Evolutionary conservation across 768 basidiomycete genomes (phyloP).

Genomic region (Tricholoma saponaceum): DNA sequence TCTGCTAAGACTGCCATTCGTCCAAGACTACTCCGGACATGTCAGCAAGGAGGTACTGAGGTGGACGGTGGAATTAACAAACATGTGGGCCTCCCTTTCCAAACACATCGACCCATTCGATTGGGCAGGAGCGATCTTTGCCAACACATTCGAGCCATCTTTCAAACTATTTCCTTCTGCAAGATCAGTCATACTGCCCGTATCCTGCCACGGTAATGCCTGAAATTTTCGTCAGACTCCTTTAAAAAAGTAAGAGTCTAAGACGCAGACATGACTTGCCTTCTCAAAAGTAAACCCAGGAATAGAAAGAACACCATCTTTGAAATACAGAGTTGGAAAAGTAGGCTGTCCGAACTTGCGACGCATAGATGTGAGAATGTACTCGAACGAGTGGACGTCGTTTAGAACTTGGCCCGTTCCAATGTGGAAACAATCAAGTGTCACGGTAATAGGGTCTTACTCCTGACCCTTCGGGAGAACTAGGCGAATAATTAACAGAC

Average conservation of each 20-base stretch:
- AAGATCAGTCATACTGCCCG: slow-evolving; percentile 65
- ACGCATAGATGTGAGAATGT: slow-evolving; percentile 32
- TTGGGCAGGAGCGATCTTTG: slow-evolving; percentile 71
- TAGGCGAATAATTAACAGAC: too few relatives aligned
- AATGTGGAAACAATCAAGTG: too few relatives aligned
- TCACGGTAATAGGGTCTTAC: too few relatives aligned
- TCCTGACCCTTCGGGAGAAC: too few relatives aligned
- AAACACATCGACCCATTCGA: slow-evolving; percentile 71
- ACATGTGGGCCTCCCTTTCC: slow-evolving; percentile 74
- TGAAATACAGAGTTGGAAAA: slow-evolving; percentile 56
- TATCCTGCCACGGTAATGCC: slow-evolving; percentile 68
- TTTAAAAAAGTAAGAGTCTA: not conserved
- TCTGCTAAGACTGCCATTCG: slow-evolving; percentile 46
- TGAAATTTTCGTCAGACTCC: slow-evolving; percentile 17
- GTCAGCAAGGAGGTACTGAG: not conserved
- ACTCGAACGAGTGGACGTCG: not conserved
- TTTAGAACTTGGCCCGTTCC: not conserved
- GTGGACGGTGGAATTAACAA: slow-evolving; percentile 20
- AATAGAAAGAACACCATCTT: slow-evolving; percentile 55
- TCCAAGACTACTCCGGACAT: slow-evolving; percentile 36
- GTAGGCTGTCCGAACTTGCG: slow-evolving; percentile 53
- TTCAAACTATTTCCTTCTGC: slow-evolving; percentile 69
- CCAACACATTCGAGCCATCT: slow-evolving; percentile 63
- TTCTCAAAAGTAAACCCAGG: slow-evolving; percentile 73
- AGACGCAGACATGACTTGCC: slow-evolving; percentile 29